phyloP scores from a whole-genome alignment of 345 rosid genomes.

The Bruguiera sexangula region DNA sequence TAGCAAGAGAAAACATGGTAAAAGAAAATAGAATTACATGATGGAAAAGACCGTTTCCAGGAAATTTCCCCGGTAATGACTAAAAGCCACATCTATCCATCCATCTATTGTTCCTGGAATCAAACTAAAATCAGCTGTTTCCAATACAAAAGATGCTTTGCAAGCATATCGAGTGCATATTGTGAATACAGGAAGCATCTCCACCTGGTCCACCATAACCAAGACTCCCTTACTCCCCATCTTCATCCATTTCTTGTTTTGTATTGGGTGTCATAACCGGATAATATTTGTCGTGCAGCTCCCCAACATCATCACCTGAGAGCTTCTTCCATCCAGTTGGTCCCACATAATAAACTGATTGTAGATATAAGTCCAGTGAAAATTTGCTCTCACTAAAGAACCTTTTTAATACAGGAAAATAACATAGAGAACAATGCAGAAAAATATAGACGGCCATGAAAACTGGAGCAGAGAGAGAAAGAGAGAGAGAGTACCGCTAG shows the following conservation, averaged over 20 bases:
- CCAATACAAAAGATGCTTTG: slow-evolving; percentile 11
- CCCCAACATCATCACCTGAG: slow-evolving; percentile 97
- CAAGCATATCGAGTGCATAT: neutral
- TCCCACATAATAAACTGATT: slow-evolving; percentile 89
- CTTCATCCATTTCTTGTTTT: slow-evolving; percentile 94
- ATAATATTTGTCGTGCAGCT: slow-evolving; percentile 78
- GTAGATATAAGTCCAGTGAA: neutral
- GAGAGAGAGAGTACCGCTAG: slow-evolving; percentile 64
- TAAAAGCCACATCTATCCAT: slow-evolving; percentile 7
- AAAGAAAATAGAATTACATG: slow-evolving; percentile 4
- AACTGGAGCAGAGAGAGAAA: neutral
- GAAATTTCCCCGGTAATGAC: slow-evolving; percentile 10
- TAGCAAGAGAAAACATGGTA: neutral
- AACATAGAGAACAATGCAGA: neutral
- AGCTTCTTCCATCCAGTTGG: slow-evolving; percentile 93
- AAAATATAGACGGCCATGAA: neutral
- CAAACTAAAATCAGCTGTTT: slow-evolving; percentile 7
- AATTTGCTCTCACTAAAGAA: neutral
- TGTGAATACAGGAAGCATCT: neutral
- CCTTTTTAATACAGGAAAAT: neutral
- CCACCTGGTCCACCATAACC: slow-evolving; percentile 10
- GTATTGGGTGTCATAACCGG: slow-evolving; percentile 57
- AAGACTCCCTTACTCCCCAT: slow-evolving; percentile 22
- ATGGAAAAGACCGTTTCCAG: neutral
- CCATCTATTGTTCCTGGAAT: neutral